Base-by-base conservation (phyloP, 495 filamentous ascomycete species). In the Aspergillus cristatus region DNA sequence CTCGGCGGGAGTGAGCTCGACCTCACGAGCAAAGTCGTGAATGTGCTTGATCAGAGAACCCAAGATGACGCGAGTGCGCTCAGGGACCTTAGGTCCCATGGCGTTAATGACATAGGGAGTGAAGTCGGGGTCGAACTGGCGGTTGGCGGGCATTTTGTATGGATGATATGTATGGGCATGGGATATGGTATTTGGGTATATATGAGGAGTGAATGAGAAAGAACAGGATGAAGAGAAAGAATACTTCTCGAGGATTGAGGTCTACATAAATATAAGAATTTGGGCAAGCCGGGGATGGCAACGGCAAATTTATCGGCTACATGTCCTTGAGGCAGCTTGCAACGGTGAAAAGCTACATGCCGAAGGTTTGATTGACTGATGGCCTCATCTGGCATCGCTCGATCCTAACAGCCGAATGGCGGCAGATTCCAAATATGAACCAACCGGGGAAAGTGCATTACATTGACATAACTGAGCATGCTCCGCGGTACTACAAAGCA, bases 21-120 rank as follows among this genome's bases (percentile, higher is more conserved):
- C 77, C 62, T 90, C 84, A 40, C 84, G 80, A 32, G 83, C 74
- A 50, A 90, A 90, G 60, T 87, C 82, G 68, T 90, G 84, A 38
- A 90, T 69, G 65, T 87, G 83, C 29, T 67, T 70, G 60, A 88
- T 81, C 43, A 88, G 58, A 20, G 76, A 62, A 34, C 71, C 60
- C 46, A 88, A 59, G 46, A 90, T 62, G 35, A 75, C 62, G 32
- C 79, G 77, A 57, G 79, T 71, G 34, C 84, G 78, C 38, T 75
- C 72, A 40, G 74, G 74, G 17, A 76, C 78, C 37, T 83, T 81
- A 51, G 84, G 79, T 32, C 83, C 79, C 67, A 86, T 88, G 52
- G 78, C 67, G 46, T 86, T 74, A 52, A 88, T 61, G 53, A 86
- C 80, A 60, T 72, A 67, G 51, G 78, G 64, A 45, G 84, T 89